phyloP scores from a whole-genome alignment of 805 yeast species.

The Danielozyma ontarioensis region DNA sequence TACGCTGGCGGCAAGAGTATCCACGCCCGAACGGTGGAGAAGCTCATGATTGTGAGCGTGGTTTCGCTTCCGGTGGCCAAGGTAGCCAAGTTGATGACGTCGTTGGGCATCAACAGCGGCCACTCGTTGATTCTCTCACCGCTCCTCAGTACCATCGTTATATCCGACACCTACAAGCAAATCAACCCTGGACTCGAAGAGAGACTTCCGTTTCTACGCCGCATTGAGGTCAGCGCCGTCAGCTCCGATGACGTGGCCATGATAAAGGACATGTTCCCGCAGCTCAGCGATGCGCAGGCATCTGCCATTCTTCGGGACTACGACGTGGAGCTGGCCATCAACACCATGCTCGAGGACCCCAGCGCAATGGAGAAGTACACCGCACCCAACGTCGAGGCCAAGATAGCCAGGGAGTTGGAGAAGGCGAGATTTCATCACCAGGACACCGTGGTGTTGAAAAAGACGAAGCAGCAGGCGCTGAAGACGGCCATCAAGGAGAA shows the following conservation, averaged over 20 bases:
- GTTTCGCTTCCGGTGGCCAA: constrained; percentile 42
- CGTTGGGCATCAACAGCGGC: constrained; percentile 40
- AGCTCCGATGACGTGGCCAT: neutral
- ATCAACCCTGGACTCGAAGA: constrained; percentile 48
- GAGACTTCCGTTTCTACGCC: constrained; percentile 44
- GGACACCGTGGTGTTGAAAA: constrained; percentile 1
- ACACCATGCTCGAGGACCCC: constrained; percentile 61
- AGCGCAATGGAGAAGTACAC: constrained; percentile 20
- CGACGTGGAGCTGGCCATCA: constrained; percentile 53
- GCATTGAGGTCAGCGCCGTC: constrained; percentile 7
- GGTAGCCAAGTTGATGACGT: constrained; percentile 36
- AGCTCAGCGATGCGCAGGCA: constrained; percentile 43
- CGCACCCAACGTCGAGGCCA: neutral
- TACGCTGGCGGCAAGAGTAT: constrained; percentile 55
- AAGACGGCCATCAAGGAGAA: constrained; percentile 39
- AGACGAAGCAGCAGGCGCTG: constrained; percentile 2
- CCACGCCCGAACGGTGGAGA: constrained; percentile 40
- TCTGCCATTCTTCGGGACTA: constrained; percentile 44
- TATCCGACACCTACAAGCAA: constrained; percentile 42
- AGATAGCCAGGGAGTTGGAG: neutral
- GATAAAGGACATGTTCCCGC: constrained; percentile 56
- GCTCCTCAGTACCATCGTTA: constrained; percentile 48
- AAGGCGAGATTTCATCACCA: neutral
- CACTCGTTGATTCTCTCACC: constrained; percentile 46
- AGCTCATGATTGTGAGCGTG: constrained; percentile 49